Evolutionary conservation across 306 rosid species (phyloP), one percentile per base, ranked within the genome.

Genomic region (Spatholobus suberectus): DNA sequence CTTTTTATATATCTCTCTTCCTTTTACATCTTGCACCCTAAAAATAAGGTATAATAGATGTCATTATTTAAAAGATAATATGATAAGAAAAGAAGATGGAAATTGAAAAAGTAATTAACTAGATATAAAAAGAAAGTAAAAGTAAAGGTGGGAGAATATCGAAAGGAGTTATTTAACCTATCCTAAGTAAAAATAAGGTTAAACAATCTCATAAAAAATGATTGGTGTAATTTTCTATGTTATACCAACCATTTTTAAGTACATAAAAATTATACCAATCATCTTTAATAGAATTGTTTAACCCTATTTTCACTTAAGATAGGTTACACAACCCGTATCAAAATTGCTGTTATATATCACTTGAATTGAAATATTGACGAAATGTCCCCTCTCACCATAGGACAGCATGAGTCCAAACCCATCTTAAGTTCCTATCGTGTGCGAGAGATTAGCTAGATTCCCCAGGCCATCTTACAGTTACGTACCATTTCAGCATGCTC

Each of bases 321-420:
- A n/a, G n/a, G n/a, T n/a, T n/a, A n/a, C n/a, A n/a, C n/a, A n/a
- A n/a, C n/a, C n/a, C n/a, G n/a, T n/a, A n/a, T n/a, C n/a, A n/a
- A n/a, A 29, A 29, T 27, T 5, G 38, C 24, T 59, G 41, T 61
- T 61, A 59, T 15, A n/a, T 37, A n/a, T 66, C 47, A 35, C 26
- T 34, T 35, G 47, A 32, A 63, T 15, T 32, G 43, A 37, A 66
- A 18, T 66, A 9, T 34, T 2, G 72, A 66, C 47, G 72, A 66
- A 66, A 66, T 34, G 71, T 65, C 41, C 72, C 73, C 23, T 62
- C 57, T 37, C 38, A 29, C 20, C 4, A 51, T 40, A 40, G 59
- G 71, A 66, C 85, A 51, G 61, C 57, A 72, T 14, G 14, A 54
- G 24, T 54, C 80, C 83, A 62, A 72, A n/a, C 46, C 55, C 47